Evolutionary conservation across 108 stramenopile species (phyloP), one percentile per base, ranked within the genome.

Genomic region (Nannochloropsis salina): DNA sequence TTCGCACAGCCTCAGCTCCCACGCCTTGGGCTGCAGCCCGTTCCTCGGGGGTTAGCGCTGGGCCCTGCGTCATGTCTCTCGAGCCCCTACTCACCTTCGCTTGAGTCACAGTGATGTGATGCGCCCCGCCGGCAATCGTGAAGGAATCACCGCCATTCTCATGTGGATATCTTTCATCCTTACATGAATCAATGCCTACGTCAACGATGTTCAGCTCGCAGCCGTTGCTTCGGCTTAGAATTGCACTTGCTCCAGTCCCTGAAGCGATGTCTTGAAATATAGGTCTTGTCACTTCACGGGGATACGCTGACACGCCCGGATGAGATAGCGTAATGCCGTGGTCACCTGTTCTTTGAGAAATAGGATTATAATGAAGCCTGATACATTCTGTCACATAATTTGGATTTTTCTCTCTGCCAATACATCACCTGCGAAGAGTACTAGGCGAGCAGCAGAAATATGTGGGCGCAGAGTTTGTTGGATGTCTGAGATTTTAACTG

Each of bases 301-400:
- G 95, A 85, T 92, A 95, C 8, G 92, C 86, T 31, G 92, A 93
- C 20, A 94, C 94, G 44, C 94, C 93, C 40, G 94, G 91, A n/a
- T 80, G 86, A 15, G 42, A 45, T 45, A 84, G 82, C 80, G 84
- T 90, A 41, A 93, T 93, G 9, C 95, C 95, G 85, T 95, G 95
- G 90, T 94, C 94, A 10, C 85, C 94, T 74, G n/a, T 74, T 74
- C 4, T 74, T 4, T 74, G 61, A n/a, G 15, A n/a, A 8, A n/a
- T 74, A n/a, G 3, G 61, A 3, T 8, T 74, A n/a, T 74, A 4
- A n/a, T 74, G n/a, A n/a, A 6, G 3, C 20, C 6, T 6, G 61
- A 8, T 6, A 74, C 61, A 2, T 8, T 2, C 15, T 3, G 1
- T 74, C 8, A n/a, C 6, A 74, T 8, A 15, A 15, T 8, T 74